phyloP scores from a whole-genome alignment of 1,284 basidiomycete genomes.

The Earliella scabrosa region DNA sequence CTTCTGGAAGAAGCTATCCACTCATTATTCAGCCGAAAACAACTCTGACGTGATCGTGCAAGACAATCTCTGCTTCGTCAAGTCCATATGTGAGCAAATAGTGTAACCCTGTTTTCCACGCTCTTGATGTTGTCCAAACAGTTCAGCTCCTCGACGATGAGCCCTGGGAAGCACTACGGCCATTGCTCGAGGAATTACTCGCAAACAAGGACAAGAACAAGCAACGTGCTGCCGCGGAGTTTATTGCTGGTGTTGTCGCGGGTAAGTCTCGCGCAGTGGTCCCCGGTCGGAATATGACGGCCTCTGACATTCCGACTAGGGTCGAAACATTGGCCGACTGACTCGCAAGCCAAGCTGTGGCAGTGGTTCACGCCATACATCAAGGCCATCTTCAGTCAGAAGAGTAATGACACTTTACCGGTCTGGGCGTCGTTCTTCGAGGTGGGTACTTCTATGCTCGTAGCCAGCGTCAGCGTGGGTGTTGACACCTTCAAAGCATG shows the following conservation, averaged over 20 bases:
- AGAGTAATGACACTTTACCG: conserved; percentile 67
- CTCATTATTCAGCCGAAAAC: conserved; percentile 71
- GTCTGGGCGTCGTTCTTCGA: conserved; percentile 76
- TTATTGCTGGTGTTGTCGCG: conserved; percentile 79
- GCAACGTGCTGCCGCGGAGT: conserved; percentile 88
- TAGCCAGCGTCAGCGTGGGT: too few relatives aligned
- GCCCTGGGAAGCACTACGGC: conserved; percentile 59
- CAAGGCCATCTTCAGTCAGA: conserved; percentile 66
- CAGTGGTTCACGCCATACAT: conserved; percentile 80
- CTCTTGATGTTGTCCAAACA: conserved; percentile 41
- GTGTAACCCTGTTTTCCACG: background rate
- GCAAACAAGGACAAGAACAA: conserved; percentile 74
- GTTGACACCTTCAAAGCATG: conserved; percentile 58
- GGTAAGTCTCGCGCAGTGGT: conserved; percentile 41
- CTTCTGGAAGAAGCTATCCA: conserved; percentile 66
- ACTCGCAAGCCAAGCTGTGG: conserved; percentile 77
- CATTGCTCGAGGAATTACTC: conserved; percentile 58
- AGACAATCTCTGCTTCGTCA: conserved; percentile 73
- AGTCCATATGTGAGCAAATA: conserved; percentile 65
- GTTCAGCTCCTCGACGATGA: conserved; percentile 74
- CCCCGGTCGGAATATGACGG: background rate
- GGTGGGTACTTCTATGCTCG: conserved; percentile 39
- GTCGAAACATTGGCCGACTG: conserved; percentile 86
- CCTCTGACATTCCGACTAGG: conserved; percentile 45
- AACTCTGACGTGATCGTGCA: conserved; percentile 60